These are phyloP conservation scores for Saccharomycopsis hybrid DNA, from an alignment of 1,139 yeast species.

Conservation along the genomic window DNA sequence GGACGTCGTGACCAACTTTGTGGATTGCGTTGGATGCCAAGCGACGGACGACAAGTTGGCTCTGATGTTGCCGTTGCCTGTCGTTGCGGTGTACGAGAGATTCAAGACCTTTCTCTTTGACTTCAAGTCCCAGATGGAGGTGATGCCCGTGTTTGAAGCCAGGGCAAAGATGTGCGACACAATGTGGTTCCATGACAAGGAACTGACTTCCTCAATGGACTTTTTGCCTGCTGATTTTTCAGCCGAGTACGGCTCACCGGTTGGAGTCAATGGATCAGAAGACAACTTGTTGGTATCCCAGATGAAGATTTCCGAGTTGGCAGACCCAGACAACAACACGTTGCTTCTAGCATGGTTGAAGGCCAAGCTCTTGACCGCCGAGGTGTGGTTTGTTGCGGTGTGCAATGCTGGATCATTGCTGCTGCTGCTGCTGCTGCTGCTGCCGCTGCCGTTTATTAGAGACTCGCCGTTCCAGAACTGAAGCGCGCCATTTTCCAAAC, in stretches of 20 bases:
- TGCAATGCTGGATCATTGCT: slow-evolving; percentile 31
- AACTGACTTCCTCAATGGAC: slow-evolving; percentile 57
- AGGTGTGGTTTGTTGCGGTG: slow-evolving; percentile 54
- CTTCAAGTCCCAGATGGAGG: slow-evolving; percentile 92
- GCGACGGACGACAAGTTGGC: slow-evolving; percentile 64
- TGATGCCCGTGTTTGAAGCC: slow-evolving; percentile 68
- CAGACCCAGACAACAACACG: slow-evolving; percentile 80
- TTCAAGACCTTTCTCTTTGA: slow-evolving; percentile 85
- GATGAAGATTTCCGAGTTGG: slow-evolving; percentile 76
- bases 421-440: slow-evolving; percentile 37
- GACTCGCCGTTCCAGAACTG: slow-evolving; percentile 69
- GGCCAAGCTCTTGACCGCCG: slow-evolving; percentile 65
- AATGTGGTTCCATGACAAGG: slow-evolving; percentile 85
- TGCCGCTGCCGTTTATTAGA: slow-evolving; percentile 31
- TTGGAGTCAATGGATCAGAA: slow-evolving; percentile 73
- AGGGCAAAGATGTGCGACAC: slow-evolving; percentile 86
- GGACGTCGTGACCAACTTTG: slow-evolving; percentile 82
- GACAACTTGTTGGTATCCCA: slow-evolving; percentile 84
- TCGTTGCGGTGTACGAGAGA: slow-evolving; percentile 53
- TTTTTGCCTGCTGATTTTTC: slow-evolving; percentile 5
- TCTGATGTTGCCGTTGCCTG: slow-evolving; percentile 37
- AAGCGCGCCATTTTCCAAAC: slow-evolving; percentile 74
- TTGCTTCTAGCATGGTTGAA: slow-evolving; percentile 73
- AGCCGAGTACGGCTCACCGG: slow-evolving; percentile 25
- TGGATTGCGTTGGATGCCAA: slow-evolving; percentile 86